Evolutionary conservation across 768 basidiomycete genomes (phyloP), one percentile per base, ranked within the genome.

Genomic region (Pisolithus tinctorius): DNA sequence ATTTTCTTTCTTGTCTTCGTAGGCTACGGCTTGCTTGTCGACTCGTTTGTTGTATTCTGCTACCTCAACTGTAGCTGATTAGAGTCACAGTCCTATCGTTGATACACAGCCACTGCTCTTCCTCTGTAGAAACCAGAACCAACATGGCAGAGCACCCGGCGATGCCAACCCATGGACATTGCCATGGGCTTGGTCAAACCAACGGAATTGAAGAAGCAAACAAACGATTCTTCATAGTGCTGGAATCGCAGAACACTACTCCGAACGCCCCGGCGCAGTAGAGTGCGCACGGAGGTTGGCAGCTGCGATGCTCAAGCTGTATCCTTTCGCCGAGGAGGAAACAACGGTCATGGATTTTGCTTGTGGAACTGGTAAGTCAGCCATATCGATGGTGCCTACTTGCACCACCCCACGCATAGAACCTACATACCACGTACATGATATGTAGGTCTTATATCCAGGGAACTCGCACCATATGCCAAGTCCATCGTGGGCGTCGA

Each of bases 261-360:
- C 68, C 44, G 57, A 59, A 9, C 55, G 38, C 6, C 65, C 55
- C 6, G 49, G 56, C 11, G 60, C 52, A 9, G 47, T 56, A 4
- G 47, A 59, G 50, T 47, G 57, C 11, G 63, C 70, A 0, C 53
- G 57, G 34, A 53, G 53, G 16, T 50, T 66, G 16, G 64, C 61
- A 0, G 48, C 45, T 14, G 65, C 61, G 1, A 70, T 77, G 52
- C 41, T 55, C n/a, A 45, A 62, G 36, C 58, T 56, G 2, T 79
- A 77, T 54, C 55, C 69, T 0, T 83, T 89, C 57, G 70, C 81
- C 48, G 76, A 78, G 41, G 73, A 79, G 27, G 59, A 57, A 6
- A 88, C 86, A 5, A 70, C 65, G 6, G 71, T 84, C n/a, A 71
- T 90, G 75, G 88, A 89, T 57, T 89, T 78, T 59, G 87, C 87